Percentiles rank a stretch among this genome's conserved stretches.
Evolutionary conservation across 2,329 filamentous ascomycete genomes (phyloP).

Genomic region (Trichoderma sp.): DNA sequence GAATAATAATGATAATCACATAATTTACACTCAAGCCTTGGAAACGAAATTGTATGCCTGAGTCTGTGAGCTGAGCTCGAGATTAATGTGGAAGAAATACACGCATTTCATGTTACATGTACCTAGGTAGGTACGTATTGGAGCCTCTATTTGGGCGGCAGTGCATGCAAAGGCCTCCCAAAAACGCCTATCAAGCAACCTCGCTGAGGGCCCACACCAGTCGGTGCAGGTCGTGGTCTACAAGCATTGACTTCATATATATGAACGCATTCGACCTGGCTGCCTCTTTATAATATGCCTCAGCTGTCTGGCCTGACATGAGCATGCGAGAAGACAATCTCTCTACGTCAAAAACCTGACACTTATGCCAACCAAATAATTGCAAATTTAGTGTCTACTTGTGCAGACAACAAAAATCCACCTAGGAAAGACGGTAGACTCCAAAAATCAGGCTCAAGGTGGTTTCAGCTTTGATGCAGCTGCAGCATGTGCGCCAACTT

Average conservation of each 20-base stretch:
- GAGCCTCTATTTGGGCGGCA: background rate
- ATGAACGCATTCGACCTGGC: background rate
- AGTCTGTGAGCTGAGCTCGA: background rate
- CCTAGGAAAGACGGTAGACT: background rate
- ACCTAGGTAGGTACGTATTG: background rate
- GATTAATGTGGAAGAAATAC: background rate
- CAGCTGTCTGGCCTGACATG: background rate
- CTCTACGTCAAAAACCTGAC: background rate
- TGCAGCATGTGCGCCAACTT: background rate
- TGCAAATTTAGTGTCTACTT: background rate
- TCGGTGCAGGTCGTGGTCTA: background rate
- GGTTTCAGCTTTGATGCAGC: background rate
- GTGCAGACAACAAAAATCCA: background rate
- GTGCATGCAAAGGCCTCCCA: background rate
- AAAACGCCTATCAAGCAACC: slow-evolving; percentile 11
- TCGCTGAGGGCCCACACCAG: slow-evolving; percentile 4
- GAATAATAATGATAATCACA: slow-evolving; percentile 9
- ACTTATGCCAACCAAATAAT: background rate
- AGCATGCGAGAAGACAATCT: background rate
- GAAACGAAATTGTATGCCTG: background rate
- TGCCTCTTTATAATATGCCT: background rate
- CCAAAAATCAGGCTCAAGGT: background rate
- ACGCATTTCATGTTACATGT: background rate
- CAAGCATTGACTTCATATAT: background rate
- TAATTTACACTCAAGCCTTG: background rate